Evolutionary conservation across 768 basidiomycete species (phyloP).

Genomic region (Pisolithus orientalis): DNA sequence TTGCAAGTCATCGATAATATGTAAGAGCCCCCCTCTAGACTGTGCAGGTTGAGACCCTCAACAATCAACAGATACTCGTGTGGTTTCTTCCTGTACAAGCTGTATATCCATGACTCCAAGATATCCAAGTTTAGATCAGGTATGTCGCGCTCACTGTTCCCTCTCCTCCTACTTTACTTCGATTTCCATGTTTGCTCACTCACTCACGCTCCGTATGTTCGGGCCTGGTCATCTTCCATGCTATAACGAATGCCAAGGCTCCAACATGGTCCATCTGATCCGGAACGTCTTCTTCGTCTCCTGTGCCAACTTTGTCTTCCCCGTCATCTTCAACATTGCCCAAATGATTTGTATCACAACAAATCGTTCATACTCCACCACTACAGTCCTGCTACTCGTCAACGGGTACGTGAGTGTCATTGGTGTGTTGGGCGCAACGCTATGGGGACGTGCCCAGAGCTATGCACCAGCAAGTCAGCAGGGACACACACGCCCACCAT

Average conservation of each 20-base stretch:
- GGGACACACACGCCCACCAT: neutral
- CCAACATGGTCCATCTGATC: slow-evolving; percentile 13
- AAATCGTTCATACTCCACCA: neutral
- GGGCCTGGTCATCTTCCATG: too few relatives aligned
- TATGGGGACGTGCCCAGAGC: slow-evolving; percentile 20
- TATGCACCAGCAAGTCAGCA: neutral
- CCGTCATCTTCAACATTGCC: slow-evolving; percentile 23
- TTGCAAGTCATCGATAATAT: neutral
- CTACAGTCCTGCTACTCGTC: slow-evolving; percentile 9
- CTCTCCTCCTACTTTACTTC: neutral
- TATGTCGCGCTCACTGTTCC: neutral
- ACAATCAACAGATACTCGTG: slow-evolving; percentile 18
- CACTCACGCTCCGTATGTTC: too few relatives aligned
- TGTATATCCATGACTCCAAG: slow-evolving; percentile 1
- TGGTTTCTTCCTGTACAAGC: slow-evolving; percentile 21
- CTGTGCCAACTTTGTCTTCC: slow-evolving; percentile 33
- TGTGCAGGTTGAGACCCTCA: neutral
- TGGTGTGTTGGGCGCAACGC: slow-evolving; percentile 31
- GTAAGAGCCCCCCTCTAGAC: neutral
- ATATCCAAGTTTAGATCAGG: neutral
- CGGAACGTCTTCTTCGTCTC: slow-evolving; percentile 32
- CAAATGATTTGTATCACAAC: neutral
- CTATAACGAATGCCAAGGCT: neutral
- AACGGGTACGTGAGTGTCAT: slow-evolving; percentile 30
- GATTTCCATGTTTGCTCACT: too few relatives aligned